Percentiles rank a stretch among this genome's conserved stretches.
Evolutionary conservation across 208 protist species (phyloP).

Genomic region (Trypanosoma rangeli): DNA sequence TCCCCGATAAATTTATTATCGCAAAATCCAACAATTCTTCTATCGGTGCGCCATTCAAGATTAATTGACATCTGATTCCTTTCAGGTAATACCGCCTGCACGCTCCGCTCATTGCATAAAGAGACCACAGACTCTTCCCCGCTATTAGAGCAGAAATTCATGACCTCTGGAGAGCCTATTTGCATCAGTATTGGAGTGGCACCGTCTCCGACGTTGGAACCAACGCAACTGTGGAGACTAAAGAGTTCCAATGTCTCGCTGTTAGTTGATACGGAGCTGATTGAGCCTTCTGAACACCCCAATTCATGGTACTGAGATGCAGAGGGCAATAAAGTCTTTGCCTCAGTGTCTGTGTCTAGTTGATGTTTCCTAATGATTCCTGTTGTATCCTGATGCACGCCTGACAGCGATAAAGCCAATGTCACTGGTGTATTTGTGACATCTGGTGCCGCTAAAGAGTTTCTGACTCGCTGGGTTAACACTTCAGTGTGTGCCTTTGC

Average conservation of each 20-base stretch:
- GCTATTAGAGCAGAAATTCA: background rate
- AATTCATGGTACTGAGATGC: background rate
- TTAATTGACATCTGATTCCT: background rate
- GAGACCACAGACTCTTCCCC: background rate
- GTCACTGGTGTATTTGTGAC: no score
- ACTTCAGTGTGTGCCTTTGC: no score
- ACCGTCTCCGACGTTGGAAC: background rate
- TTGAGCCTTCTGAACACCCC: background rate
- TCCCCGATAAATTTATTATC: slow-evolving; percentile 5
- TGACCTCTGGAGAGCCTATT: slow-evolving; percentile 19
- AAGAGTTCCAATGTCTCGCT: background rate
- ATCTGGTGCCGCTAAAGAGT: no score
- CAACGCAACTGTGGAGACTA: slow-evolving; percentile 12
- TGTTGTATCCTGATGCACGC: no score
- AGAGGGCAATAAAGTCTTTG: background rate
- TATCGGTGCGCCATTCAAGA: slow-evolving; percentile 11
- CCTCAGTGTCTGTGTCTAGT: background rate
- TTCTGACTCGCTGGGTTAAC: no score
- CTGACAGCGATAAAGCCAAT: no score
- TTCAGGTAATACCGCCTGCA: background rate
- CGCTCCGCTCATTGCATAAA: background rate
- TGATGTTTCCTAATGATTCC: background rate
- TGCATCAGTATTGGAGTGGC: background rate
- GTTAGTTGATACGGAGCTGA: background rate
- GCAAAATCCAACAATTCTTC: slow-evolving; percentile 11